Conservation (phyloP, 1,139 yeast species). For the Kazachstania sp. region DNA sequence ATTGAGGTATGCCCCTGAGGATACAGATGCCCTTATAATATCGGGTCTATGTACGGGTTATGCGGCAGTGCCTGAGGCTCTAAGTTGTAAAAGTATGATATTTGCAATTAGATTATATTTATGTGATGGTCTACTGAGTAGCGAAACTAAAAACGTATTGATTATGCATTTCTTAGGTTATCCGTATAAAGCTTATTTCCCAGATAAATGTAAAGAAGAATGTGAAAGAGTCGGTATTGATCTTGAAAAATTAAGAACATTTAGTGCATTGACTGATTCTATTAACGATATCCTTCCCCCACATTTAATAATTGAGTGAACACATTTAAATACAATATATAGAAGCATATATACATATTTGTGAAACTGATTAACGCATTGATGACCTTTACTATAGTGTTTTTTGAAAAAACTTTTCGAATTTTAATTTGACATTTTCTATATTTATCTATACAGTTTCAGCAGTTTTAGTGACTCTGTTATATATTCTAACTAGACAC, state of each 20-base stretch:
- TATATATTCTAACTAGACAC: slow-evolving; percentile 8
- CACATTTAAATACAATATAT: not conserved
- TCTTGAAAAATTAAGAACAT: slow-evolving; percentile 10
- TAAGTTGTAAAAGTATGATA: slow-evolving; percentile 30
- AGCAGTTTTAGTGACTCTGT: slow-evolving; percentile 1
- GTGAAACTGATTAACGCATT: not conserved
- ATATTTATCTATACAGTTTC: not conserved
- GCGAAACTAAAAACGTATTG: slow-evolving; percentile 18
- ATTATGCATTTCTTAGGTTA: slow-evolving; percentile 25
- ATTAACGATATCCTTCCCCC: slow-evolving; percentile 12
- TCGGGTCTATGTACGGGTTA: slow-evolving; percentile 48
- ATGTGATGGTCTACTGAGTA: slow-evolving; percentile 14
- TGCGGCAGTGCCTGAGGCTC: slow-evolving; percentile 36
- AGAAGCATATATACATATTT: not conserved
- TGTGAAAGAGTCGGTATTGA: slow-evolving; percentile 16
- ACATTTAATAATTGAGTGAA: slow-evolving; percentile 1
- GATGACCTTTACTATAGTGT: not conserved
- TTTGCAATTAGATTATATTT: slow-evolving; percentile 25
- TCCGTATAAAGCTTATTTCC: slow-evolving; percentile 19
- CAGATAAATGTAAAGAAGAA: slow-evolving; percentile 15
- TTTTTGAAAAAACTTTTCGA: too few relatives aligned
- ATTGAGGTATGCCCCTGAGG: slow-evolving; percentile 21
- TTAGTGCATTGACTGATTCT: slow-evolving; percentile 14
- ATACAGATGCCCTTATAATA: slow-evolving; percentile 33
- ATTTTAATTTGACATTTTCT: too few relatives aligned